A percentile compares a stretch with the other conserved stretches of the same genome.
These are phyloP conservation scores for Forsythia viridissima DNA, from an alignment of 257 asterid species.

Conservation along the genomic window DNA sequence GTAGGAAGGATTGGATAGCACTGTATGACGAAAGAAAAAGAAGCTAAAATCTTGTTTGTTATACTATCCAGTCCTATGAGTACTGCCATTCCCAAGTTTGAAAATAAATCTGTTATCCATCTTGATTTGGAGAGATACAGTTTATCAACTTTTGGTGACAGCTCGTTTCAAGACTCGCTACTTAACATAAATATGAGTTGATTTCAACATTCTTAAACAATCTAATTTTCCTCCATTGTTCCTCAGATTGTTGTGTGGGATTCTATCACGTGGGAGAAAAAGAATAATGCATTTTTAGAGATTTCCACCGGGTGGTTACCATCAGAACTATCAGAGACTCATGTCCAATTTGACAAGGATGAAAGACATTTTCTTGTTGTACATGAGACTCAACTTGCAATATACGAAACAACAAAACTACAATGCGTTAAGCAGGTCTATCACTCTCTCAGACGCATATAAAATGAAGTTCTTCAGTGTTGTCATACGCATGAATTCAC, in stretches of 20 bases:
- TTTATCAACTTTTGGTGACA: neutral
- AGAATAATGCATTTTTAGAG: conserved; percentile 49
- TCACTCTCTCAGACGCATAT: neutral
- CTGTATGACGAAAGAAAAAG: neutral
- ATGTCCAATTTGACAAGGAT: conserved; percentile 56
- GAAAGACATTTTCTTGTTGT: conserved; percentile 63
- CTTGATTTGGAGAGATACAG: too few species aligned
- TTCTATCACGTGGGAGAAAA: conserved; percentile 56
- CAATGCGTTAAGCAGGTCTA: conserved; percentile 63
- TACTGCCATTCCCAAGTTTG: too few species aligned
- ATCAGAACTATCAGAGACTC: conserved; percentile 51
- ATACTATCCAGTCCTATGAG: neutral
- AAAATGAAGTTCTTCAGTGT: neutral
- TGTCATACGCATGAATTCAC: neutral
- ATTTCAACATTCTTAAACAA: neutral
- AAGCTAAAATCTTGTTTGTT: neutral
- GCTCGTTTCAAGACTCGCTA: neutral
- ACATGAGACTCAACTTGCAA: conserved; percentile 77
- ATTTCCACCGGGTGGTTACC: conserved; percentile 53
- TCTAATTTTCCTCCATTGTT: neutral
- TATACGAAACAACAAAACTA: conserved; percentile 61
- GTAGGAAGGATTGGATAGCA: neutral
- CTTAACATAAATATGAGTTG: neutral
- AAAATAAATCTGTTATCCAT: too few species aligned
- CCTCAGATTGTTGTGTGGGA: conserved; percentile 77